phyloP scores from a whole-genome alignment of 1,139 yeast genomes.

The Candida sojae region DNA sequence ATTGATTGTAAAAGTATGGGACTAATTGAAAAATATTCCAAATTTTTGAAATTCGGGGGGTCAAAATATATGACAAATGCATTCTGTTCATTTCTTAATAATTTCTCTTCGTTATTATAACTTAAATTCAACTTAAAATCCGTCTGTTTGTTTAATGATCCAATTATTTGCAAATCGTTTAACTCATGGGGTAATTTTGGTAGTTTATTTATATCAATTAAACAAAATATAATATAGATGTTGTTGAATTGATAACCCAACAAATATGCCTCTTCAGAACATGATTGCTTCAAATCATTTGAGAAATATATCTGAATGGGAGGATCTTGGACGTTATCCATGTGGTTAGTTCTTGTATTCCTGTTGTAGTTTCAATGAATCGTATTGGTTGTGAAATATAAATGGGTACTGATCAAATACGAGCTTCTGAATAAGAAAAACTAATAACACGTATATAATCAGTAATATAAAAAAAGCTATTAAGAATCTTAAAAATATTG shows the following conservation, averaged over 20 bases:
- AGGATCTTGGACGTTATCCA: not conserved
- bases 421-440: slow-evolving; percentile 2
- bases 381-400: not conserved
- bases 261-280: slow-evolving; percentile 10
- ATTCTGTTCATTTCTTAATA: not conserved
- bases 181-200: slow-evolving; percentile 13
- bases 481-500: not conserved
- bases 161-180: slow-evolving; percentile 21
- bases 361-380: not conserved
- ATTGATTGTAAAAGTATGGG: slow-evolving; percentile 72
- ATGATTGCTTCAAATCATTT: slow-evolving; percentile 24
- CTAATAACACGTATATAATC: not conserved
- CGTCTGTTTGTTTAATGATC: slow-evolving; percentile 17
- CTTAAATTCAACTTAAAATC: slow-evolving; percentile 13
- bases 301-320: slow-evolving; percentile 37
- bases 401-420: slow-evolving; percentile 10
- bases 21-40: slow-evolving; percentile 77
- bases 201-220: slow-evolving; percentile 13
- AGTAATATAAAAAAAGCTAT: not conserved
- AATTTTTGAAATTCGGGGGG: slow-evolving; percentile 70
- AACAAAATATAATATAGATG: slow-evolving; percentile 27
- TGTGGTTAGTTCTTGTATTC: slow-evolving; percentile 11
- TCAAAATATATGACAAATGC: slow-evolving; percentile 57
- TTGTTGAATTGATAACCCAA: slow-evolving; percentile 30
- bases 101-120: slow-evolving; percentile 6